Evolutionary conservation across 331 rosid species (phyloP), one percentile per base, ranked within the genome.

Genomic region (Phaseolus coccineus): DNA sequence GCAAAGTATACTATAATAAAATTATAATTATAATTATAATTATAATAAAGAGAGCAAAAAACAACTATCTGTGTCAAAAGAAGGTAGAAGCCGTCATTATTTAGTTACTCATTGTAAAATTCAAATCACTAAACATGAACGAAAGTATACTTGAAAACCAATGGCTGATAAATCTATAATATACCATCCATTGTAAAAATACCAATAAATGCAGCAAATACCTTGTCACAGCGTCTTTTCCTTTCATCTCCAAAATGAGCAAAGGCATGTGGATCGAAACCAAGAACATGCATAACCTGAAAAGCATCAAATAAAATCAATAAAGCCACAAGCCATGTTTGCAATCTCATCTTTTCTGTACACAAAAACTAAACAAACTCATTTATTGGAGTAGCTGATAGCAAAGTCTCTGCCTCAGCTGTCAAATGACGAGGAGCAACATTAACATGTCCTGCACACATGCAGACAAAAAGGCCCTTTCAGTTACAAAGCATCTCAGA

Each of bases 381-480:
- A 0, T 96, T 97, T 78, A 93, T 86, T 79, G 93, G 93, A 62
- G 99, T 96, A 68, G 99, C 98, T 53, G 97, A 96, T 61, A 96
- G 98, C 71, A 93, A 88, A 65, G 97, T 91, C 89, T 93, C 98
- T 33, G 98, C 96, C 83, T 96, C 98, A 56, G 97, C 99, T 42
- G 97, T 96, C 94, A 96, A 86, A 86, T 96, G 99, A 52, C 97
- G 96, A 82, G 99, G 97, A 80, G 99, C 97, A 87, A 96, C 99
- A 71, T 96, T 96, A 52, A 96, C 98, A 77, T 96, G 99, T 62
- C 99, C 99, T 96, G 62, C 71, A 71, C 53, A 58, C 16, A 12
- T 1, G 3, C 51, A 68, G 50, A 57, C 42, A 19, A 71, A 66
- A 48, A 27, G 13, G 42, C 24, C 25, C 25, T 30, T 64, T 76